Base-by-base conservation (phyloP, 2,329 filamentous ascomycete species). In the Phialophora chinensis region DNA sequence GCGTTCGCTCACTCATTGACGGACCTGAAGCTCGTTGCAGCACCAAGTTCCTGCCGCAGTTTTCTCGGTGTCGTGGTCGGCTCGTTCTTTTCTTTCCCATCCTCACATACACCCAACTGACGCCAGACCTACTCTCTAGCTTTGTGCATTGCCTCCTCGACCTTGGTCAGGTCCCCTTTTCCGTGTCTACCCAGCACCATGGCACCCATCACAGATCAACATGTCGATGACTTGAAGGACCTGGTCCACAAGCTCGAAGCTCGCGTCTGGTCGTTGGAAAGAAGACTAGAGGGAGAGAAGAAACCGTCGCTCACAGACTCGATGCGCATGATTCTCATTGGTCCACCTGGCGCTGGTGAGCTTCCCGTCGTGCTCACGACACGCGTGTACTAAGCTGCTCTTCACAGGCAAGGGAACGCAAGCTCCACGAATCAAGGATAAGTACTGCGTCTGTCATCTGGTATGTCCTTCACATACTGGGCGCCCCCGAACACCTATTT, bases 401-500 rank as follows among this genome's bases (percentile, higher is more conserved):
- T 65, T 58, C 58, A 69, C 76, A 98, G 95, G 95, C 84, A 99
- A 99, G 88, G 95, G 95, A 82, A 99, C 95, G 50, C 95, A 99
- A 82, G 95, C 95, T 66, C 95, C 95, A 72, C 94, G 91, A 81
- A 95, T 99, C 83, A 97, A 97, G 87, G 94, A 98, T 78, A 96
- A 92, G 84, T 99, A 93, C 84, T 92, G 90, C 79, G 93, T 93
- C 84, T 99, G 95, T 84, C 95, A 99, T 82, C 83, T 99, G 83
- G 93, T 97, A 88, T 76, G 90, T 78, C 60, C 3, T 1, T 31
- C 17, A 38, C 17, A 60, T 23, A 35, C 12, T 14, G 60, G 49
- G 29, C 3, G 20, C 23, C 35, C 52, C 29, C 44, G 5, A 31
- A 31, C 27, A 14, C 52, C 38, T 23, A 12, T 14, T 35, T 33